Evolutionary conservation across 805 yeast genomes (phyloP).

Genomic region (Starmerella sp.): DNA sequence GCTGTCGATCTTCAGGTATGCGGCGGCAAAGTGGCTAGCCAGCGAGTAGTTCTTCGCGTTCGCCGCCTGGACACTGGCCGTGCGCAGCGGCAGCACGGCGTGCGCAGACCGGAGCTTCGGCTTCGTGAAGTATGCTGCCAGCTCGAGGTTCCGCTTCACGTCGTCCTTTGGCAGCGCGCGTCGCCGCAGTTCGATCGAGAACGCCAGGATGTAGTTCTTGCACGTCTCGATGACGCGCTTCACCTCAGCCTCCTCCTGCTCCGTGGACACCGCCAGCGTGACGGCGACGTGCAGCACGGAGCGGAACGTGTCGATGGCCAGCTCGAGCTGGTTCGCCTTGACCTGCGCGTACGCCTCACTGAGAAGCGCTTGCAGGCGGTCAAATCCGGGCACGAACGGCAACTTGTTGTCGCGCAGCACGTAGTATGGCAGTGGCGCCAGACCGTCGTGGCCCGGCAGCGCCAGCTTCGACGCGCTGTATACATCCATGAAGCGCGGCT

Average conservation of each 20-base stretch:
- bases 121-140: constrained; percentile 91
- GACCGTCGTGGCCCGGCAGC: constrained; percentile 60
- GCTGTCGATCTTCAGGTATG: constrained; percentile 58
- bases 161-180: constrained; percentile 57
- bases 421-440: constrained; percentile 58
- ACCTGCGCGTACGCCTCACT: constrained; percentile 72
- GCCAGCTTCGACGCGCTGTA: constrained; percentile 70
- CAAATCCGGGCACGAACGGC: constrained; percentile 70
- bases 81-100: constrained; percentile 77
- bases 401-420: constrained; percentile 46
- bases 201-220: constrained; percentile 83
- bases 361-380: constrained; percentile 47
- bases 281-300: constrained; percentile 64
- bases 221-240: constrained; percentile 59
- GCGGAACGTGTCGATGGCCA: constrained; percentile 72
- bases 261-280: constrained; percentile 56
- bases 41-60: constrained; percentile 76
- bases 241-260: constrained; percentile 69
- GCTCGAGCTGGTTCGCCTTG: constrained; percentile 70
- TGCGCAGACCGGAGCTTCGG: constrained; percentile 75
- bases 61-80: constrained; percentile 89
- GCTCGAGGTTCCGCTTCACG: constrained; percentile 76
- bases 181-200: constrained; percentile 82
- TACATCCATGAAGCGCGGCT: constrained; percentile 69
- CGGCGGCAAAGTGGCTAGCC: constrained; percentile 82